phyloP scores from a whole-genome alignment of 805 yeast genomes.

The Yarrowia deformans region DNA sequence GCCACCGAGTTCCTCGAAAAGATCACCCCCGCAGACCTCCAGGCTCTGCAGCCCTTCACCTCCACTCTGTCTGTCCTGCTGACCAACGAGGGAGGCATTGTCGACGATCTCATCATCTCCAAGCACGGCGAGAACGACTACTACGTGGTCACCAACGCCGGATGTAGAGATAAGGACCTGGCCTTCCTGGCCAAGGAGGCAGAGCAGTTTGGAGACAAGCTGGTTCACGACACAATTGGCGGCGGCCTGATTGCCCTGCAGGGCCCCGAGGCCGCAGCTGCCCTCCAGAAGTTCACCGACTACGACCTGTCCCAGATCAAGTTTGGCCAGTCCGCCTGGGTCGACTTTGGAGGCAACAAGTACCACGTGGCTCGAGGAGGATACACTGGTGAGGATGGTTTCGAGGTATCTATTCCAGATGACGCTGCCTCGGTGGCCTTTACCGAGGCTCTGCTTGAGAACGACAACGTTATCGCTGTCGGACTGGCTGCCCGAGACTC shows the following conservation, averaged over 20 bases:
- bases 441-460: constrained; percentile 65
- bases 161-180: constrained; percentile 84
- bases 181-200: constrained; percentile 66
- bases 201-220: constrained; percentile 50
- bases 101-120: constrained; percentile 91
- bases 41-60: constrained; percentile 60
- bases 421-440: constrained; percentile 62
- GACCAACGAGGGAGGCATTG: constrained; percentile 79
- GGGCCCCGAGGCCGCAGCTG: constrained; percentile 83
- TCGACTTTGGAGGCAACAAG: constrained; percentile 53
- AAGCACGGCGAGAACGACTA: constrained; percentile 73
- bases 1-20: constrained; percentile 73
- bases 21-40: constrained; percentile 87
- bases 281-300: constrained; percentile 68
- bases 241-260: constrained; percentile 88
- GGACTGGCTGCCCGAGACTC: constrained; percentile 99
- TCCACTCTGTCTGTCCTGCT: constrained; percentile 81
- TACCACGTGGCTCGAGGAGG: constrained; percentile 94
- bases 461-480: constrained; percentile 73
- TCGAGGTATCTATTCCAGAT: constrained; percentile 81
- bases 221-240: constrained; percentile 54
- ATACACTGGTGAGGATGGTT: constrained; percentile 98
- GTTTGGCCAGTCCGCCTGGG: constrained; percentile 74
- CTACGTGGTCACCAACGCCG: constrained; percentile 95
- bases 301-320: constrained; percentile 65